Percentiles rank a stretch among this genome's conserved stretches.
phyloP scores from a whole-genome alignment of 73 alveolate species.

The Paramecium bursaria region DNA sequence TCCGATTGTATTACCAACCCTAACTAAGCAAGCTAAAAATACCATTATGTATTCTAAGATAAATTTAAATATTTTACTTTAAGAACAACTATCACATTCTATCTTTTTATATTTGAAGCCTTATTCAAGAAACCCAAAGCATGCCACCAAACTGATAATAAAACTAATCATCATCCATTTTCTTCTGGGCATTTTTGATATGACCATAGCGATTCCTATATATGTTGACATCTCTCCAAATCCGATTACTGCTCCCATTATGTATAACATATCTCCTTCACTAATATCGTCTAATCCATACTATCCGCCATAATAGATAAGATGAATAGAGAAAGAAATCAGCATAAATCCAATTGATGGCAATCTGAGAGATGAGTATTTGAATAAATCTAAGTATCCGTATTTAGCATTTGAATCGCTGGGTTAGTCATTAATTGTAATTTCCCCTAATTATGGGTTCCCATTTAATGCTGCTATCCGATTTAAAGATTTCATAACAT shows the following conservation, averaged over 20 bases:
- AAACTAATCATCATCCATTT: neutral
- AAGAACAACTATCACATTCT: neutral
- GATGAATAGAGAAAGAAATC: neutral
- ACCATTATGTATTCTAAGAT: neutral
- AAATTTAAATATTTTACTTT: neutral
- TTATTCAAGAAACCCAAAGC: neutral
- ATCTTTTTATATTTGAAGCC: neutral
- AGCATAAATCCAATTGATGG: neutral
- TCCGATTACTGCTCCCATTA: neutral
- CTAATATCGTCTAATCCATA: neutral
- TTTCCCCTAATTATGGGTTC: neutral
- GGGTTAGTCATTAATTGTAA: neutral
- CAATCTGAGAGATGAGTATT: neutral
- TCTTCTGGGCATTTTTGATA: neutral
- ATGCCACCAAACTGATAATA: neutral
- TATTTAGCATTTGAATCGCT: neutral
- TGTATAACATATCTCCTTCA: neutral
- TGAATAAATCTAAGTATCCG: neutral
- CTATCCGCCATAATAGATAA: neutral
- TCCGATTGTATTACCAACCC: neutral
- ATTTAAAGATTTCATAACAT: neutral
- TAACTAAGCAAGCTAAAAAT: neutral
- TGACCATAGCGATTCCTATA: neutral
- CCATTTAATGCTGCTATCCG: neutral
- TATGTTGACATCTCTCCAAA: neutral